Conservation (phyloP, 1,284 basidiomycete genomes). For the Amylostereum chailletii region DNA sequence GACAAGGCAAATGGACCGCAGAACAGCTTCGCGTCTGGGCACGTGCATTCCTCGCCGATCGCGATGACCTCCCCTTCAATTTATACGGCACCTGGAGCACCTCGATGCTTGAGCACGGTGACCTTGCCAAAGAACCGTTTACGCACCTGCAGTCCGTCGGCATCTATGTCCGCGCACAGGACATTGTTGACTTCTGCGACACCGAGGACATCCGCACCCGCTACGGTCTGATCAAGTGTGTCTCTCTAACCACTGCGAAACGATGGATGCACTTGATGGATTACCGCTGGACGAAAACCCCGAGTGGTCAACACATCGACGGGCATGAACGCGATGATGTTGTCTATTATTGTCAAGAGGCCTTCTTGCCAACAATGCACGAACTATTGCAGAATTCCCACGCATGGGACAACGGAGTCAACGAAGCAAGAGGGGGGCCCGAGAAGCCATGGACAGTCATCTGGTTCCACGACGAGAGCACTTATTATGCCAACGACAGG, state of each 20-base stretch:
- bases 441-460: background rate
- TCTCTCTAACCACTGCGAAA: conserved; percentile 17
- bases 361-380: conserved; percentile 16
- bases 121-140: conserved; percentile 15
- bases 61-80: conserved; percentile 12
- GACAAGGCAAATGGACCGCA: too few relatives aligned
- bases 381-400: background rate
- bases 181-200: conserved; percentile 19
- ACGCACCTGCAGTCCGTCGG: conserved; percentile 19
- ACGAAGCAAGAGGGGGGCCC: background rate
- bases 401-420: background rate
- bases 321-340: conserved; percentile 24
- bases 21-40: too few relatives aligned
- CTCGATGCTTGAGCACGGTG: conserved; percentile 18
- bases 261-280: conserved; percentile 23
- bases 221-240: conserved; percentile 12
- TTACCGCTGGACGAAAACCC: conserved; percentile 18
- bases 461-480: conserved; percentile 13
- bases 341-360: conserved; percentile 16
- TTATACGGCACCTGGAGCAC: conserved; percentile 15
- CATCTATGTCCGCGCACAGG: conserved; percentile 18
- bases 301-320: conserved; percentile 23
- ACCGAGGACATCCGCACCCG: conserved; percentile 7
- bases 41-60: conserved; percentile 14
- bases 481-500: conserved; percentile 14